Conservation (phyloP, 129 eudicot species). For the Saussurea involucrata region DNA sequence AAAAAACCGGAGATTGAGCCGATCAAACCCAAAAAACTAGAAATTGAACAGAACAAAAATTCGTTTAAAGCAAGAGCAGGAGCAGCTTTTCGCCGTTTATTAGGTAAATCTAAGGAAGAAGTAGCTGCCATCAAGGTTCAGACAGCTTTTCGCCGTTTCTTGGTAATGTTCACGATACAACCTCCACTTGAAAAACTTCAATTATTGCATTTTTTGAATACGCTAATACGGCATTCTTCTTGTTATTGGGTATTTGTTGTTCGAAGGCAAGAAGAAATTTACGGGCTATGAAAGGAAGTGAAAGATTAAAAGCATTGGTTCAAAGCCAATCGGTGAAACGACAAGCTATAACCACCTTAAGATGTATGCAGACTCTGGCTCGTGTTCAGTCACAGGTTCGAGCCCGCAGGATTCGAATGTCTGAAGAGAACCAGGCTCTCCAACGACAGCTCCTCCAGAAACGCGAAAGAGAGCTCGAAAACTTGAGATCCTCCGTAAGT, state of each 20-base stretch:
- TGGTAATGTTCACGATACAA: constrained; percentile 29
- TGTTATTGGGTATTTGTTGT: background rate
- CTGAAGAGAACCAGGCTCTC: constrained; percentile 53
- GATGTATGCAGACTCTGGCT: constrained; percentile 59
- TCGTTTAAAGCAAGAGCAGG: constrained; percentile 42
- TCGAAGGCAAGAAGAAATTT: constrained; percentile 56
- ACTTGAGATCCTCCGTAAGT: constrained; percentile 26
- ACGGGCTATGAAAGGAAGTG: constrained; percentile 56
- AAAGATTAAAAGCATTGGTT: constrained; percentile 49
- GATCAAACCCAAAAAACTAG: constrained; percentile 15
- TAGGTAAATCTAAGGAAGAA: constrained; percentile 60
- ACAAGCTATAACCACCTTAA: constrained; percentile 53
- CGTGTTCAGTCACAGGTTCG: constrained; percentile 69
- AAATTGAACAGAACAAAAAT: constrained; percentile 18
- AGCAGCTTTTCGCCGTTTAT: constrained; percentile 37
- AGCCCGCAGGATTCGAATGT: constrained; percentile 53
- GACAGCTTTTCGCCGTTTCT: constrained; percentile 53
- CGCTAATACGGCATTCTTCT: background rate
- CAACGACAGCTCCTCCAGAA: constrained; percentile 60
- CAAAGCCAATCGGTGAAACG: constrained; percentile 58
- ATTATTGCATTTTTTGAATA: background rate
- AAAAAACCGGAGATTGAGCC: constrained; percentile 12
- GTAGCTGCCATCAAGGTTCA: constrained; percentile 65
- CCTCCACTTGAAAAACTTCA: background rate
- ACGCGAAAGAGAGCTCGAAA: constrained; percentile 51